Percentiles rank a stretch among this genome's conserved stretches.
phyloP scores from a whole-genome alignment of 345 rosid genomes.

The Jatropha curcas region DNA sequence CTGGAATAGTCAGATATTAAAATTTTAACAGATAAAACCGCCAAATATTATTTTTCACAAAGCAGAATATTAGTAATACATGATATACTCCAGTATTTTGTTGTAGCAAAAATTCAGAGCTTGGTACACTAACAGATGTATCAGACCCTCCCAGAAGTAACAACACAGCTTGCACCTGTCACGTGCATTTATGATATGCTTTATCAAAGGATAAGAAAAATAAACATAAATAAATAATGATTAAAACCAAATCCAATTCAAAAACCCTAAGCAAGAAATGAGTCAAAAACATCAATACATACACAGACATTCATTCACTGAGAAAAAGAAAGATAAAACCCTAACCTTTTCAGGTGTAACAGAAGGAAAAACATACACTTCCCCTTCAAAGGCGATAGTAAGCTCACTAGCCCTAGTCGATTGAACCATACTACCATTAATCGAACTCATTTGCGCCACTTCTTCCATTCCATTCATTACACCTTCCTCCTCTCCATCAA shows the following conservation, averaged over 20 bases:
- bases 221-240: background rate
- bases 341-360: conserved; percentile 43
- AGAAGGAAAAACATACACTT: conserved; percentile 49
- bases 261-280: background rate
- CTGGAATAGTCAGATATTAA: conserved; percentile 28
- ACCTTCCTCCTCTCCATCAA: conserved; percentile 8
- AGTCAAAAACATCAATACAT: background rate
- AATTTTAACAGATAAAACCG: background rate
- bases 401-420: conserved; percentile 43
- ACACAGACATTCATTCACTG: background rate
- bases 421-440: background rate
- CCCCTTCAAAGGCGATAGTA: conserved; percentile 48
- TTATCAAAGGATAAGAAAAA: conserved; percentile 1
- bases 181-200: background rate
- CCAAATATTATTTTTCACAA: background rate
- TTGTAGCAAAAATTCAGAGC: conserved; percentile 31
- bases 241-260: background rate
- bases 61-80: conserved; percentile 7
- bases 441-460: conserved; percentile 11
- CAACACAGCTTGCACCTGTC: conserved; percentile 48
- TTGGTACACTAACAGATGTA: conserved; percentile 28
- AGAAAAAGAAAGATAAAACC: background rate
- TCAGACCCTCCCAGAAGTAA: conserved; percentile 36
- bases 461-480: conserved; percentile 20
- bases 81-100: conserved; percentile 32